Conservation (phyloP, 2,329 filamentous ascomycete genomes). For the Xylariomycetidae sp. region DNA sequence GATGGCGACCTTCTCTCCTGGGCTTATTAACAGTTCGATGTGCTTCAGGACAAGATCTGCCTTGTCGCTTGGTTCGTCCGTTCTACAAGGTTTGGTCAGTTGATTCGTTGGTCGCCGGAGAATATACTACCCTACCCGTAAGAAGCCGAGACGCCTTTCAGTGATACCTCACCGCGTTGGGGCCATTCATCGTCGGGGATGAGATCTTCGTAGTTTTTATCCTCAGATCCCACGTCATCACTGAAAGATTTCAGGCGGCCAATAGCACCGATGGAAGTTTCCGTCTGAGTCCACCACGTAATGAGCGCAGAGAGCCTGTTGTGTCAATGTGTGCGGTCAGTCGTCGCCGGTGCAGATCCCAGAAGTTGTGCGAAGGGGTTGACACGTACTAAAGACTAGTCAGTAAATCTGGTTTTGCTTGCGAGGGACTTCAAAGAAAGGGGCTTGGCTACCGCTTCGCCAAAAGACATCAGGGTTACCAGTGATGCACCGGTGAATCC, state of each 20-base stretch:
- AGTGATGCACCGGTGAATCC: constrained; percentile 24
- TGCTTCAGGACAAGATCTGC: constrained; percentile 22
- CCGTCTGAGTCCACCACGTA: constrained; percentile 22
- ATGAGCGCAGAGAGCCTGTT: constrained; percentile 24
- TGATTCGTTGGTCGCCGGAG: too few relatives aligned
- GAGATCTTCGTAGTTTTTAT: constrained; percentile 18
- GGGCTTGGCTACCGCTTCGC: constrained; percentile 20
- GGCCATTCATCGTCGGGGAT: constrained; percentile 24
- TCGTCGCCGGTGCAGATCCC: too few relatives aligned
- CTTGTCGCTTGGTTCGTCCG: constrained; percentile 2
- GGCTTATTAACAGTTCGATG: constrained; percentile 21
- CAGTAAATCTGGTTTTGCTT: too few relatives aligned
- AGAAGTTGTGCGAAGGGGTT: too few relatives aligned
- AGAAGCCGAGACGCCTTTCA: constrained; percentile 22
- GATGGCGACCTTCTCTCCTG: constrained; percentile 29
- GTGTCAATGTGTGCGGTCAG: too few relatives aligned
- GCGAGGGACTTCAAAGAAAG: too few relatives aligned
- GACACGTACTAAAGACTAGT: too few relatives aligned
- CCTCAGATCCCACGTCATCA: constrained; percentile 18
- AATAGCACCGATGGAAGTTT: constrained; percentile 30
- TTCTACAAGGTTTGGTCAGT: background rate
- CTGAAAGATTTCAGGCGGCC: constrained; percentile 21
- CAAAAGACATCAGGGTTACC: constrained; percentile 27
- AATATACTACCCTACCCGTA: constrained; percentile 14
- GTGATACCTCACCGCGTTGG: constrained; percentile 16